These are phyloP conservation scores for Penicillium silybi DNA, from an alignment of 495 filamentous ascomycete species.

Conservation along the genomic window DNA sequence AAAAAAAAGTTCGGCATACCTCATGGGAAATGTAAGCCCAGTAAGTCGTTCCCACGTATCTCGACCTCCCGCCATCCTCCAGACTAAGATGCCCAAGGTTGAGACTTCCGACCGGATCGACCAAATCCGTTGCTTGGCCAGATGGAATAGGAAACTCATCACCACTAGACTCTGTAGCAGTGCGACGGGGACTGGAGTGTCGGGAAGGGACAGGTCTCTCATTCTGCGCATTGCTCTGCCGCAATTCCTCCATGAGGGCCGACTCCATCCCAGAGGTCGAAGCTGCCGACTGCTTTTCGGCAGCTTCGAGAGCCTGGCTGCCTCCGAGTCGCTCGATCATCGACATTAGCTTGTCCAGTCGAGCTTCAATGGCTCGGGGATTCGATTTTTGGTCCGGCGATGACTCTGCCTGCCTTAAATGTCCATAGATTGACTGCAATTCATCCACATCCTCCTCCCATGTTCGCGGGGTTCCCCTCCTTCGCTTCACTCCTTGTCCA, in stretches of 20 bases:
- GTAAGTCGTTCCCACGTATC: constrained; percentile 50
- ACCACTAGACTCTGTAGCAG: constrained; percentile 30
- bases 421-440: constrained; percentile 36
- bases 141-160: constrained; percentile 47
- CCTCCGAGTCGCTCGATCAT: constrained; percentile 44
- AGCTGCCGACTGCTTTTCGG: constrained; percentile 19
- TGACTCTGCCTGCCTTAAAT: constrained; percentile 24
- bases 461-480: constrained; percentile 26
- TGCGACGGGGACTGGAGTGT: constrained; percentile 34
- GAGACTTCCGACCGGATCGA: constrained; percentile 43
- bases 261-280: constrained; percentile 21
- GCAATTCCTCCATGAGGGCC: constrained; percentile 15
- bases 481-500: constrained; percentile 35
- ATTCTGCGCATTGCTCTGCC: constrained; percentile 10
- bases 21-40: constrained; percentile 52
- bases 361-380: constrained; percentile 38
- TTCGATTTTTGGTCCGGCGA: constrained; percentile 23
- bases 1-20: constrained; percentile 19
- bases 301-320: constrained; percentile 25
- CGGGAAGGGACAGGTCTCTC: constrained; percentile 17
- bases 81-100: constrained; percentile 47
- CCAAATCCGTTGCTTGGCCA: constrained; percentile 41
- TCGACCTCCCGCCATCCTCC: constrained; percentile 44
- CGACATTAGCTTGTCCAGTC: constrained; percentile 43
- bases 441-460: constrained; percentile 39